These are phyloP conservation scores for Aspergillus luchuensis DNA, from an alignment of 2,329 filamentous ascomycete genomes.

Conservation along the genomic window DNA sequence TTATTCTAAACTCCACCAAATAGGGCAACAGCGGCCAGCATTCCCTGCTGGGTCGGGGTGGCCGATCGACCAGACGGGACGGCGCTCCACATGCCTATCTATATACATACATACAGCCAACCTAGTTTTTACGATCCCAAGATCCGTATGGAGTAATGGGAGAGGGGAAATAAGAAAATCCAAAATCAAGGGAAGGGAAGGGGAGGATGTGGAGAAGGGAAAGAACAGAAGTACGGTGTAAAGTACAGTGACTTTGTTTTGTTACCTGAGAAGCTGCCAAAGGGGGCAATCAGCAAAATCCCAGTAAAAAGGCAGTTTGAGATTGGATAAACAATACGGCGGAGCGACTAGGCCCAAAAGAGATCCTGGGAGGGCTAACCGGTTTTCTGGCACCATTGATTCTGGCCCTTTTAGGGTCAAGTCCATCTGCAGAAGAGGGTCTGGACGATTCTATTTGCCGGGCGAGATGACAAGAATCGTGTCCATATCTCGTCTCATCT, in stretches of 20 bases:
- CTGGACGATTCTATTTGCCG: slow-evolving; percentile 1
- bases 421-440: not conserved
- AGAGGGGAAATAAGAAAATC: not conserved
- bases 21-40: slow-evolving; percentile 17
- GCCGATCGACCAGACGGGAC: slow-evolving; percentile 13
- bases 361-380: not conserved
- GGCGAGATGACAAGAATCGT: not conserved
- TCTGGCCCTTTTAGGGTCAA: not conserved
- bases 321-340: not conserved
- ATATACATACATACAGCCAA: not conserved
- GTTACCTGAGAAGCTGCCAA: too few species aligned
- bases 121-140: not conserved
- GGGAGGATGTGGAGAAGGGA: not conserved
- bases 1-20: slow-evolving; percentile 26
- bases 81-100: slow-evolving; percentile 16
- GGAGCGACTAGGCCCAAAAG: not conserved
- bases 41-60: slow-evolving; percentile 17
- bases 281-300: not conserved
- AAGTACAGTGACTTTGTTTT: not conserved
- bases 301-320: not conserved
- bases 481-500: not conserved
- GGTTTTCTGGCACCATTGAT: slow-evolving; percentile 5
- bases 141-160: not conserved
- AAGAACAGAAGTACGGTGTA: not conserved
- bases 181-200: too few species aligned